Base-by-base conservation (phyloP, 345 rosid genomes). In the Populus ilicifolia region DNA sequence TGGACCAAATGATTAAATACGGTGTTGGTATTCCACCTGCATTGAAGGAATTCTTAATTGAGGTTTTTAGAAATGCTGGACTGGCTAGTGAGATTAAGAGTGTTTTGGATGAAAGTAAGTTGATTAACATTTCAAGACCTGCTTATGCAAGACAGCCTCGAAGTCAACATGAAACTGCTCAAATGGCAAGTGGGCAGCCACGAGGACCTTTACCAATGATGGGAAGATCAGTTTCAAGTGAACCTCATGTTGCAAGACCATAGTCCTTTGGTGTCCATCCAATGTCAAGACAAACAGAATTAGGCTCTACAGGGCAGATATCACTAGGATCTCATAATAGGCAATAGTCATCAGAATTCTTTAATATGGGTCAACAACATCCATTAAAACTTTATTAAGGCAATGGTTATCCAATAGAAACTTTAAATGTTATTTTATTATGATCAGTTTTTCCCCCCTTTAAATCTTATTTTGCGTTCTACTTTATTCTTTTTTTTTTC, bases 1-100 rank as follows among this genome's bases (percentile, higher is more conserved):
- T 91, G 70, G 89, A 88, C 78, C 90, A 92, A 83, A 92, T 96
- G 94, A 80, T 89, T 80, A 83, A 86, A 82, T 74, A 86, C 68
- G 82, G 85, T 74, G 87, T 92, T 59, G 97, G 93, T 75, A 74
- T 94, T 77, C 83, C 86, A 75, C 97, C 95, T 75, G 80, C 80
- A 52, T 71, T 94, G 79, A 85, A 83, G 79, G 91, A 87, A 70
- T 86, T 88, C 73, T 77, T 90, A 16, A 46, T 69, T 10, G 87
- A 75, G 48, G 83, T 83, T 74, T 96, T 90, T 78, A 86, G 84
- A 68, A 86, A 87, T 73, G 90, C 81, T 46, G 97, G 90, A 44
- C 85, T 85, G 29, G 79, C 81, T 44, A 91, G 86, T 80, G 98
- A 90, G 82, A 85, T 96, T 78, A 91, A 92, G 81, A 89, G 78